A percentile compares a stretch with the other conserved stretches of the same genome.
phyloP scores from a whole-genome alignment of 345 rosid genomes.

The Conringia planisiliqua region DNA sequence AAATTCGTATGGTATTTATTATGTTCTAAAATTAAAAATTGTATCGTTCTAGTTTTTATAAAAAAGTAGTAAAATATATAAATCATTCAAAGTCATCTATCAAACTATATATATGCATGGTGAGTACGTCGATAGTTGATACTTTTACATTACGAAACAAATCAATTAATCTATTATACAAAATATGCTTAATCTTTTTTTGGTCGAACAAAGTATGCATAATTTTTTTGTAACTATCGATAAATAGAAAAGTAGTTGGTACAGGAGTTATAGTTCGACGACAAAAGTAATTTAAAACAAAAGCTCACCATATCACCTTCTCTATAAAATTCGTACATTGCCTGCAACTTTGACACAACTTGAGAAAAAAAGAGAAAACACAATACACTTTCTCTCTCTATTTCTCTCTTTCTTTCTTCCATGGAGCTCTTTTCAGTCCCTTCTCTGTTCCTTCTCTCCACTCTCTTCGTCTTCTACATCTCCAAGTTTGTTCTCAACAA shows the following conservation, averaged over 20 bases:
- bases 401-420: neutral
- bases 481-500: constrained; percentile 11
- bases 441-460: constrained; percentile 13
- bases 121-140: too few species aligned
- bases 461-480: constrained; percentile 27
- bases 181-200: neutral
- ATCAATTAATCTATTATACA: neutral
- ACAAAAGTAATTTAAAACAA: constrained; percentile 16
- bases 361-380: neutral
- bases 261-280: constrained; percentile 6
- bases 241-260: constrained; percentile 21
- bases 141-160: neutral
- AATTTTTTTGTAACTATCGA: neutral
- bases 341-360: constrained; percentile 17
- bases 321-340: constrained; percentile 33
- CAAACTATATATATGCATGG: neutral
- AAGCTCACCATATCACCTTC: constrained; percentile 19
- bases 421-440: constrained; percentile 31
- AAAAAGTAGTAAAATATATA: neutral
- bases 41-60: too few species aligned
- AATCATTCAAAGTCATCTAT: neutral
- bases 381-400: neutral
- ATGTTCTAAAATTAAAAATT: too few species aligned
- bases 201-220: too few species aligned
- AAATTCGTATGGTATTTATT: too few species aligned